phyloP scores from a whole-genome alignment of 1,284 basidiomycete genomes.

The Tausonia pullulans region DNA sequence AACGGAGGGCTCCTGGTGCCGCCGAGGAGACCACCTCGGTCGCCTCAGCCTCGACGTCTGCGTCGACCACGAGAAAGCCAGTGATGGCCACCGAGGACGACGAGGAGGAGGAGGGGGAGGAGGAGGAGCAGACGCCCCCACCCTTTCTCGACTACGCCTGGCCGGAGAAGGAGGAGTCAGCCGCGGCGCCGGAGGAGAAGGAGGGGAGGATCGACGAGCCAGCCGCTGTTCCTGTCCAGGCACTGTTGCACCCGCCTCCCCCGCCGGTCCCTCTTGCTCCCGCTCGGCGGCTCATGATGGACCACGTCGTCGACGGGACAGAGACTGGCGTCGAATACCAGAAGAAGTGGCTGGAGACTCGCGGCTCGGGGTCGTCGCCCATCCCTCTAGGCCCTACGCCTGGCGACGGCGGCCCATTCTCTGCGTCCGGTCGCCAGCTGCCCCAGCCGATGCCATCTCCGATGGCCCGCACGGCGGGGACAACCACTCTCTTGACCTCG shows the following conservation, averaged over 20 bases:
- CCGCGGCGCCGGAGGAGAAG: neutral
- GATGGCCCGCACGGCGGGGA: too few relatives aligned
- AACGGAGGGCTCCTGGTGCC: constrained; percentile 7
- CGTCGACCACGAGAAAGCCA: neutral
- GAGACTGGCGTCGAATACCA: too few relatives aligned
- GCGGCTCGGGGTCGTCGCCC: too few relatives aligned
- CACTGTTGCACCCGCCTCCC: neutral
- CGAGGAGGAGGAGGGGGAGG: neutral
- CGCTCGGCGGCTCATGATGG: too few relatives aligned
- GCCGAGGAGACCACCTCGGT: constrained; percentile 3
- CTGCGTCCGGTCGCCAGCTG: too few relatives aligned
- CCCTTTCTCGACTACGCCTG: neutral
- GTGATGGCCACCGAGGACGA: constrained; percentile 4
- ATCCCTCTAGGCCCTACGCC: too few relatives aligned
- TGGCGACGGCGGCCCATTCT: too few relatives aligned
- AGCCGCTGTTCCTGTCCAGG: neutral
- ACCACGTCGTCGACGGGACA: too few relatives aligned
- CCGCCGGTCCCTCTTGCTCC: neutral
- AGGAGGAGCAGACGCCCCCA: neutral
- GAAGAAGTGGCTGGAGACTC: too few relatives aligned
- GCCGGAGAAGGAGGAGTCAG: neutral
- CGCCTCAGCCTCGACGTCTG: neutral
- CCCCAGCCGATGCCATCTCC: too few relatives aligned
- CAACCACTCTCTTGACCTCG: too few relatives aligned
- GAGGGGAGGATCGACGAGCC: neutral